phyloP scores from a whole-genome alignment of 805 yeast species.

The Cyberlindnera maritima region DNA sequence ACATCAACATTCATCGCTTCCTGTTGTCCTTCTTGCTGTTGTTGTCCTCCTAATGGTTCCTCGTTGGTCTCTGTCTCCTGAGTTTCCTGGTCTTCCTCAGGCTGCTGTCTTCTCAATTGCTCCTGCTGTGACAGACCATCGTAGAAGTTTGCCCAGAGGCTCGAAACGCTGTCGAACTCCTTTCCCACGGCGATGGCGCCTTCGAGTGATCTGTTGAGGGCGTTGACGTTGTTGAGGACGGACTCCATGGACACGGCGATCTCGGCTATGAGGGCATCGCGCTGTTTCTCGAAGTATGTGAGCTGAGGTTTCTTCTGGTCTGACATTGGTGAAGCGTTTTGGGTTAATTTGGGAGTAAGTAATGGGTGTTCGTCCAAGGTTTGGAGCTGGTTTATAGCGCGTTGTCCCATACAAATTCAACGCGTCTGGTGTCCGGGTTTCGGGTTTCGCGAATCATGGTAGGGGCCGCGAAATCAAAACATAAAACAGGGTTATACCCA shows the following conservation, averaged over 20 bases:
- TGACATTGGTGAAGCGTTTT: neutral
- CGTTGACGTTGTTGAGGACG: slow-evolving; percentile 59
- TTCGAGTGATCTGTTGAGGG: slow-evolving; percentile 64
- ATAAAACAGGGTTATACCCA: too few relatives aligned
- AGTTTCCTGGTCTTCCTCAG: slow-evolving; percentile 2
- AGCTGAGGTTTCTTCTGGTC: slow-evolving; percentile 10
- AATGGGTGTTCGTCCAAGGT: too few relatives aligned
- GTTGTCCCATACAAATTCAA: too few relatives aligned
- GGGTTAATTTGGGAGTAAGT: too few relatives aligned
- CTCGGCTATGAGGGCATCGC: slow-evolving; percentile 57
- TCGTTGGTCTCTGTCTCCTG: neutral
- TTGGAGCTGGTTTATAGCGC: too few relatives aligned
- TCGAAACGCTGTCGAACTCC: slow-evolving; percentile 68
- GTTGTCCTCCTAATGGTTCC: neutral
- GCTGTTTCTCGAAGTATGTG: slow-evolving; percentile 53
- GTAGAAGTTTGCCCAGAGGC: slow-evolving; percentile 69
- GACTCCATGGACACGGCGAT: slow-evolving; percentile 61
- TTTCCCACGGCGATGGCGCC: slow-evolving; percentile 70
- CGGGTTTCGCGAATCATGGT: too few relatives aligned
- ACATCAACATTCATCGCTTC: neutral
- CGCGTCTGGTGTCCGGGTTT: too few relatives aligned
- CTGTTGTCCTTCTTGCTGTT: neutral
- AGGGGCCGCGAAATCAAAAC: too few relatives aligned
- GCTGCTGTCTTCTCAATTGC: slow-evolving; percentile 16
- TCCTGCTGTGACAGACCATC: slow-evolving; percentile 42